These are phyloP conservation scores for Phalaenopsis equestris DNA, from an alignment of 106 monocot species.

Conservation along the genomic window DNA sequence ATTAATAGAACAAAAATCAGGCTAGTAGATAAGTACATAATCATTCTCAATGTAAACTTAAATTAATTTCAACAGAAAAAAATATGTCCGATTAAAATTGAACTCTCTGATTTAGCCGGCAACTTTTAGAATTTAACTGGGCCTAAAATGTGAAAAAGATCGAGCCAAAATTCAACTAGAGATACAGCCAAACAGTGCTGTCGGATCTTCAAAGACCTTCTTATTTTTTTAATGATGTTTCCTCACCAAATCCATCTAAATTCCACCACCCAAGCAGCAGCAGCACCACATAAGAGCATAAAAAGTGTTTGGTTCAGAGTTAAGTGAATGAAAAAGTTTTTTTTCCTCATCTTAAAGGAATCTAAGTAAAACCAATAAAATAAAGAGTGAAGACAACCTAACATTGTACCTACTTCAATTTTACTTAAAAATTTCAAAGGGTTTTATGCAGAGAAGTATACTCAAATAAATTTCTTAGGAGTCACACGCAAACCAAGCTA, in stretches of 20 bases:
- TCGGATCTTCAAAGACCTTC: background rate
- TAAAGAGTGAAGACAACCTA: background rate
- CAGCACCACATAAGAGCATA: background rate
- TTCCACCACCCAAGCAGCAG: background rate
- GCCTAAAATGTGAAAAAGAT: background rate
- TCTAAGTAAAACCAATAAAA: background rate
- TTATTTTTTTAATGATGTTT: background rate
- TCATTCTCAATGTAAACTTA: background rate
- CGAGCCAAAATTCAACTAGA: background rate
- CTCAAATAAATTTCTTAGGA: background rate
- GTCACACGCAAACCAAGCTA: background rate
- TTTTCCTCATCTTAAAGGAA: background rate
- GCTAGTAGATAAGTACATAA: background rate
- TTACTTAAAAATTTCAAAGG: too few species aligned
- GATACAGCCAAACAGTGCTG: background rate
- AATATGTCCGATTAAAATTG: background rate
- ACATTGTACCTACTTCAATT: too few species aligned
- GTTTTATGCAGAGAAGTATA: too few species aligned
- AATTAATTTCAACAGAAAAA: background rate
- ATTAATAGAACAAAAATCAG: background rate
- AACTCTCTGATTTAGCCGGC: background rate
- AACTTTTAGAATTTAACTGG: too few species aligned
- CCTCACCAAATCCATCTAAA: background rate
- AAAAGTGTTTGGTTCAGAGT: background rate
- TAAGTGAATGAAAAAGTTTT: background rate